phyloP scores from a whole-genome alignment of 306 rosid species.

The Trifolium fragiferum region DNA sequence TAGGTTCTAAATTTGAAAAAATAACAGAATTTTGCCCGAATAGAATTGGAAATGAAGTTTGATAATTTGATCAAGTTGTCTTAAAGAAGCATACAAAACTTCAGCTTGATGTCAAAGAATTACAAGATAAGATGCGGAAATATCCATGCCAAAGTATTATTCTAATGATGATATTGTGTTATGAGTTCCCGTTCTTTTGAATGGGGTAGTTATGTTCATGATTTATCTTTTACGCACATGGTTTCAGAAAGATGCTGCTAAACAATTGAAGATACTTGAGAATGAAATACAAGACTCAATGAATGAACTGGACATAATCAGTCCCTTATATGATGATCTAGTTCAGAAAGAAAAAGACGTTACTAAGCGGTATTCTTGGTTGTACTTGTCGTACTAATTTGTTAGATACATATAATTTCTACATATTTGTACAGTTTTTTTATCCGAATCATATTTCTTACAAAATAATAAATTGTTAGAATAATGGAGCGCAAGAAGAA shows the following conservation, averaged over 20 bases:
- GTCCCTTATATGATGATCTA: constrained; percentile 75
- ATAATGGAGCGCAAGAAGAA: constrained; percentile 97
- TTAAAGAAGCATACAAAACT: no score
- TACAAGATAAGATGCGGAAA: constrained; percentile 41
- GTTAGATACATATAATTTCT: constrained; percentile 5
- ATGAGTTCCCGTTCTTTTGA: constrained; percentile 36
- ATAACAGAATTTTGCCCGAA: no score
- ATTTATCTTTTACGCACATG: constrained; percentile 38
- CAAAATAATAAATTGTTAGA: constrained; percentile 49
- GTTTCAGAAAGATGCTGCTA: constrained; percentile 77
- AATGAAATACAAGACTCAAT: constrained; percentile 78
- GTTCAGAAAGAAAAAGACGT: constrained; percentile 75
- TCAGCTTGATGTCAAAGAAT: no score
- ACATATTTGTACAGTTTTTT: background rate
- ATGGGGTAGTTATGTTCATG: constrained; percentile 37
- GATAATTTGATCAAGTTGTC: no score
- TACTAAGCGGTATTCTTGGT: constrained; percentile 66
- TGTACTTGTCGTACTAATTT: constrained; percentile 23
- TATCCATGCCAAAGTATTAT: constrained; percentile 70
- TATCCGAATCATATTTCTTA: constrained; percentile 27
- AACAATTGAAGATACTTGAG: constrained; percentile 66
- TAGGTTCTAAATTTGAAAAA: no score
- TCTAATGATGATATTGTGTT: constrained; percentile 21
- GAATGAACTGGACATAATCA: constrained; percentile 74
- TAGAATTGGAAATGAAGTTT: no score